Conservation (phyloP, 23 red algal genomes). For the Agarophyton chilense region DNA sequence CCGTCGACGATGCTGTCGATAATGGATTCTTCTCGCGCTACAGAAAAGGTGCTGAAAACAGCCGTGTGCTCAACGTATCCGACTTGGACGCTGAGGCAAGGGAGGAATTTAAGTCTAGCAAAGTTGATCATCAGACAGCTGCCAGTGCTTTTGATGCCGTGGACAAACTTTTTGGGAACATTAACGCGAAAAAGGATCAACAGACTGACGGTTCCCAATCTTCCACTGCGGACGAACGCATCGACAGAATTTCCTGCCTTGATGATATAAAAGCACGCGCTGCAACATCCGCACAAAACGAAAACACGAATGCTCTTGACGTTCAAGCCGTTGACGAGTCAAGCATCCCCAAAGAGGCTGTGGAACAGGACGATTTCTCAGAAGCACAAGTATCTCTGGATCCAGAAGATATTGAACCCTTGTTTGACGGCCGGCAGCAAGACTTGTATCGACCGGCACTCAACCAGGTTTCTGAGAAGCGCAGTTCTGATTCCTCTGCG, state of each 20-base stretch:
- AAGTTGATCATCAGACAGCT: conserved; percentile 22
- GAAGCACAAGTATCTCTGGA: background rate
- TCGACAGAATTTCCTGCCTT: conserved; percentile 40
- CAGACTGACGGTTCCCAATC: background rate
- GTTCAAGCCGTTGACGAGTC: conserved; percentile 43
- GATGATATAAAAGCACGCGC: conserved; percentile 61
- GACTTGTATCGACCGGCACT: background rate
- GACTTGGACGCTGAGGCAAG: background rate
- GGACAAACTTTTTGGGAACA: conserved; percentile 32
- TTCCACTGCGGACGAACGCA: background rate
- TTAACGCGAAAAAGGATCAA: conserved; percentile 14
- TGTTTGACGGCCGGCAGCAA: background rate
- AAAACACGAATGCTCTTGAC: background rate
- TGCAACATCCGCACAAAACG: background rate
- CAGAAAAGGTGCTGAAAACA: conserved; percentile 28
- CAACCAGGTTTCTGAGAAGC: background rate
- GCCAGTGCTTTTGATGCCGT: conserved; percentile 58
- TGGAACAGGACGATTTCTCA: background rate
- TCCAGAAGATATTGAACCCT: background rate
- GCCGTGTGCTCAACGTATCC: conserved; percentile 8
- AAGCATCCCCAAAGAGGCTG: background rate
- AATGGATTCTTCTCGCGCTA: conserved; percentile 64
- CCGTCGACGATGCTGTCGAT: conserved; percentile 41
- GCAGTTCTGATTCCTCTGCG: background rate
- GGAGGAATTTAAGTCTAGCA: conserved; percentile 12